Conservation (phyloP, 2,329 filamentous ascomycete genomes). For the Beauveria caledonica region DNA sequence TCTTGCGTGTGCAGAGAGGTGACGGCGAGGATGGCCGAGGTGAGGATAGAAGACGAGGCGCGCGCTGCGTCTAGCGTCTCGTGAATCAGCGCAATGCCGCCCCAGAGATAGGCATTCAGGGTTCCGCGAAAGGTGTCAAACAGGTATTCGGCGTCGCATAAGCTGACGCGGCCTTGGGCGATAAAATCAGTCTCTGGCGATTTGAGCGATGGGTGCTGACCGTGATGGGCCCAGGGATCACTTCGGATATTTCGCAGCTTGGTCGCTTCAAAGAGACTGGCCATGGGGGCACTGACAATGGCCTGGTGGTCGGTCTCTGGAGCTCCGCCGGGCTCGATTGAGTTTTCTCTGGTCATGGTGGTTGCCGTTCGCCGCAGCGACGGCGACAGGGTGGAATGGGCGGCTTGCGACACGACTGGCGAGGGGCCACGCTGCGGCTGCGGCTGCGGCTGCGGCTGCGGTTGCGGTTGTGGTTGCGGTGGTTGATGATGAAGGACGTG, state of each 20-base stretch:
- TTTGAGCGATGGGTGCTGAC: conserved; percentile 7
- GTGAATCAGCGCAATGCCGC: conserved; percentile 23
- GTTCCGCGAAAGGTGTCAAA: conserved; percentile 22
- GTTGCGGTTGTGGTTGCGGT: too few relatives aligned
- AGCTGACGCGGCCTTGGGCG: conserved; percentile 19
- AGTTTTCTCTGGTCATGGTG: conserved; percentile 26
- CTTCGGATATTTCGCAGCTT: conserved; percentile 26
- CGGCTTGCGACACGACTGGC: neutral
- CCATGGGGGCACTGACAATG: conserved; percentile 25
- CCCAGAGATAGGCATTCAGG: conserved; percentile 26
- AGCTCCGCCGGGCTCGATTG: conserved; percentile 17
- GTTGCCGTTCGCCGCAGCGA: conserved; percentile 16
- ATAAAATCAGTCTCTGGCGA: conserved; percentile 22
- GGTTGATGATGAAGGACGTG: neutral
- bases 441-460: neutral
- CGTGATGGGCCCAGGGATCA: conserved; percentile 18
- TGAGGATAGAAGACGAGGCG: conserved; percentile 22
- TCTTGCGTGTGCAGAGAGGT: conserved; percentile 24
- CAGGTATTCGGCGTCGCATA: conserved; percentile 21
- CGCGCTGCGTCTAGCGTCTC: conserved; percentile 20
- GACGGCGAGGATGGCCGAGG: conserved; percentile 25
- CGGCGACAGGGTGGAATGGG: conserved; percentile 12
- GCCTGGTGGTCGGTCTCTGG: conserved; percentile 19
- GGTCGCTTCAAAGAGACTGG: conserved; percentile 25
- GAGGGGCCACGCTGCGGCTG: neutral